A percentile compares a stretch with the other conserved stretches of the same genome.
Evolutionary conservation across 1,284 basidiomycete species (phyloP).

Genomic region (Schizopora paradoxa): DNA sequence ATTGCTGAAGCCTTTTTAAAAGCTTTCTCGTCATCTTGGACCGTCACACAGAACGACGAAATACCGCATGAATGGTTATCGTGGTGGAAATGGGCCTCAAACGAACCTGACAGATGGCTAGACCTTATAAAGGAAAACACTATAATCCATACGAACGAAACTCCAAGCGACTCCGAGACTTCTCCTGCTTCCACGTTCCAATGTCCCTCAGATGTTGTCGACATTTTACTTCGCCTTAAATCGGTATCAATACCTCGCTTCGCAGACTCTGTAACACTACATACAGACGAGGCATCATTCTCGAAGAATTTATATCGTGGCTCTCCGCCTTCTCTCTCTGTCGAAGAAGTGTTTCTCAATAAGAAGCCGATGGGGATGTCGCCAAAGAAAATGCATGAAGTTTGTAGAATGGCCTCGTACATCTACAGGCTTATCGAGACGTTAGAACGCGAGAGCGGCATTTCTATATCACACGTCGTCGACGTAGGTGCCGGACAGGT

Average conservation of each 20-base stretch:
- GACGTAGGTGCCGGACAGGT: constrained; percentile 55
- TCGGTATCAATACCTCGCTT: constrained; percentile 8
- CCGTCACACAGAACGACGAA: neutral
- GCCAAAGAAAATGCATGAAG: constrained; percentile 52
- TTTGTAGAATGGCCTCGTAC: constrained; percentile 40
- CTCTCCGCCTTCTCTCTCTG: neutral
- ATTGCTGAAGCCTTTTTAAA: constrained; percentile 1
- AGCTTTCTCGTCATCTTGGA: neutral
- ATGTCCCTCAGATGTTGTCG: constrained; percentile 3
- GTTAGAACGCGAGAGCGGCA: constrained; percentile 14
- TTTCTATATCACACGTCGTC: constrained; percentile 33
- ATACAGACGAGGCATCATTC: neutral
- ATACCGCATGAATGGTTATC: constrained; percentile 2
- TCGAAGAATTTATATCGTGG: neutral
- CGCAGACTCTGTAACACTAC: neutral
- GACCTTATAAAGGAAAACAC: neutral
- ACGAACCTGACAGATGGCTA: neutral
- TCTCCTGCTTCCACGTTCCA: neutral
- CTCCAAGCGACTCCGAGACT: neutral
- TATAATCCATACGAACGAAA: neutral
- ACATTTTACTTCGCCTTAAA: neutral
- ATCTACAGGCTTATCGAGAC: constrained; percentile 27
- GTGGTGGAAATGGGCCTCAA: constrained; percentile 16
- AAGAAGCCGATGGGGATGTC: constrained; percentile 37
- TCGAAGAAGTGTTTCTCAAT: neutral